Evolutionary conservation across 2,329 filamentous ascomycete species (phyloP).

Genomic region (Gyromitra esculenta): DNA sequence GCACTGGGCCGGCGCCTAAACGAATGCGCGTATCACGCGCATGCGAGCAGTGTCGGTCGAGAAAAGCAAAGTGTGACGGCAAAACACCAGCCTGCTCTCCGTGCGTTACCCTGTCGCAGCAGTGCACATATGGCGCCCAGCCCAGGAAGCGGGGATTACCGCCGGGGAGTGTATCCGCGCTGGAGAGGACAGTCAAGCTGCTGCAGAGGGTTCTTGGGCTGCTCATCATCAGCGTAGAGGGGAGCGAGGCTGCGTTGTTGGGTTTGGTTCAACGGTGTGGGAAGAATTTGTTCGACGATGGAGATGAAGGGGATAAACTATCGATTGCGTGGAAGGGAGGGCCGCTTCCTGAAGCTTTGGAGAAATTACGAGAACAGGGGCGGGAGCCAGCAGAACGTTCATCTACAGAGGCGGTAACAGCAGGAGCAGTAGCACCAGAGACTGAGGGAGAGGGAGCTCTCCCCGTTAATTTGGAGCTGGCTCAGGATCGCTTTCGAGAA

Average conservation of each 20-base stretch:
- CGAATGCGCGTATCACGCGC: conserved; percentile 65
- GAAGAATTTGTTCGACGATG: conserved; percentile 33
- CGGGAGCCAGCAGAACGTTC: background rate
- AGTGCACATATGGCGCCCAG: conserved; percentile 76
- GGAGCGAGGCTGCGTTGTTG: conserved; percentile 69
- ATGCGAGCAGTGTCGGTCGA: conserved; percentile 74
- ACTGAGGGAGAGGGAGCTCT: conserved; percentile 59
- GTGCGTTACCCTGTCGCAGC: conserved; percentile 70
- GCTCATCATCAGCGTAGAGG: conserved; percentile 71
- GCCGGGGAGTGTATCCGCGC: conserved; percentile 79
- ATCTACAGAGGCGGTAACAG: background rate
- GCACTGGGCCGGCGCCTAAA: conserved; percentile 31
- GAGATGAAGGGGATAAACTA: conserved; percentile 61
- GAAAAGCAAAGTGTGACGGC: conserved; percentile 78
- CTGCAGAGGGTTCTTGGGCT: conserved; percentile 65
- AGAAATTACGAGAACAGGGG: conserved; percentile 28
- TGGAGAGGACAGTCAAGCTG: conserved; percentile 68
- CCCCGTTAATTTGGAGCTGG: conserved; percentile 59
- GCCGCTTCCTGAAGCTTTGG: conserved; percentile 39
- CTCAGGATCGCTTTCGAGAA: conserved; percentile 25
- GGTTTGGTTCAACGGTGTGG: conserved; percentile 59
- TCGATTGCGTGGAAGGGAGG: conserved; percentile 61
- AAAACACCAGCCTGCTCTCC: conserved; percentile 73
- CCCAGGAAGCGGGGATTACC: conserved; percentile 81
- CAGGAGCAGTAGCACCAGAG: background rate